Conservation (phyloP, 257 asterid genomes). For the Solanum gracilifrons region DNA sequence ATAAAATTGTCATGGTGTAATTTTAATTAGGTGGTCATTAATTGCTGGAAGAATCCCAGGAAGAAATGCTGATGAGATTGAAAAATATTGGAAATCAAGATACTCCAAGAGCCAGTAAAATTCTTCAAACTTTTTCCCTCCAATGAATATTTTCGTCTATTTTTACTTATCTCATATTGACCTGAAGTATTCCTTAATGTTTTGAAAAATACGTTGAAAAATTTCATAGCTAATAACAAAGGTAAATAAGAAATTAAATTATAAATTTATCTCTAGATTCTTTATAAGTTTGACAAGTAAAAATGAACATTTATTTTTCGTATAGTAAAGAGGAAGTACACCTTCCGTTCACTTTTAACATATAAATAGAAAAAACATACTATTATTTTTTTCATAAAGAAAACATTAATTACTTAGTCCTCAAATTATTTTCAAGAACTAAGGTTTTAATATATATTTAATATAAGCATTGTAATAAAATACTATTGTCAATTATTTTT, state of each 20-base stretch:
- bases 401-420: too few species aligned
- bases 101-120: constrained; percentile 3
- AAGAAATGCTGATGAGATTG: constrained; percentile 40
- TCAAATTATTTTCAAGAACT: too few species aligned
- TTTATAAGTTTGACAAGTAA: too few species aligned
- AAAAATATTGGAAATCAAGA: constrained; percentile 27
- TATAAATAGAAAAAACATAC: too few species aligned
- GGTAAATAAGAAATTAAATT: neutral
- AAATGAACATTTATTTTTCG: too few species aligned
- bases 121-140: neutral
- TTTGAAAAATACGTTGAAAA: too few species aligned
- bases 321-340: too few species aligned
- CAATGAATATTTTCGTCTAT: neutral
- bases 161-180: neutral
- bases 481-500: too few species aligned
- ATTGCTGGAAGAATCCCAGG: constrained; percentile 59
- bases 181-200: neutral
- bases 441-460: too few species aligned
- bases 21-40: constrained; percentile 30
- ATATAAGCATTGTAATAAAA: too few species aligned
- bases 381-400: too few species aligned
- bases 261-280: neutral
- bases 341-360: too few species aligned
- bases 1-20: neutral
- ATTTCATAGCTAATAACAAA: neutral